Base-by-base conservation (phyloP, 257 asterid genomes). In the Solanum microdontum region DNA sequence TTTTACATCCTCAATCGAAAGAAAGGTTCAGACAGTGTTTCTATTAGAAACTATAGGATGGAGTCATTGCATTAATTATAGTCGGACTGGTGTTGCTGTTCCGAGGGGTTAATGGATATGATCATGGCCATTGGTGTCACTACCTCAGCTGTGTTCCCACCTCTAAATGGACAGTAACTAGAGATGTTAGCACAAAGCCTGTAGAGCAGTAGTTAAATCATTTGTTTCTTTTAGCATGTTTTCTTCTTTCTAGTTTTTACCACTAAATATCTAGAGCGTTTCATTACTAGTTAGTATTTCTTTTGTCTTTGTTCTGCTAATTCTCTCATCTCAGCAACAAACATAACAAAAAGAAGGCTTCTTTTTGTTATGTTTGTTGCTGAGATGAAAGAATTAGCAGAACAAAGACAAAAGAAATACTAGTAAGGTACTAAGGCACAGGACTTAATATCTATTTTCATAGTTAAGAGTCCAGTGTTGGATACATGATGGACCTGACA, bases 61-160 rank as follows among this genome's bases (percentile, higher is more conserved):
- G n/a, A 70, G 24, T 70, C 77, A 15, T 7, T 45, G 58, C 58
- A 48, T 43, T 43, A 43, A 43, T 43, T 43, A 43, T 43, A 43
- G 51, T 94, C 14, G 98, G 94, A 58, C 86, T 95, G 75, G 93
- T 92, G 89, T 90, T 93, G 98, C 89, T 95, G 82, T 94, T 94
- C 82, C 94, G 93, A 14, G 98, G 98, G 39, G 98, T 86, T 69
- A 92, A 93, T 34, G 97, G 95, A 60, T 91, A 94, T 33, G 85
- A 93, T 21, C 95, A 72, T 28, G 94, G 99, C 94, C 94, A 92
- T 11, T 95, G 99, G 99, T 96, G 99, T 84, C 93, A 91, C 37
- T 95, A 95, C 83, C 30, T 91, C 87, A 94, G 92, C 83, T 95
- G 98, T 77, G 95, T 95, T 39, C 98, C 97, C 2, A 94, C 94